These are phyloP conservation scores for Posidonia oceanica DNA, from an alignment of 116 monocot species.

Conservation along the genomic window DNA sequence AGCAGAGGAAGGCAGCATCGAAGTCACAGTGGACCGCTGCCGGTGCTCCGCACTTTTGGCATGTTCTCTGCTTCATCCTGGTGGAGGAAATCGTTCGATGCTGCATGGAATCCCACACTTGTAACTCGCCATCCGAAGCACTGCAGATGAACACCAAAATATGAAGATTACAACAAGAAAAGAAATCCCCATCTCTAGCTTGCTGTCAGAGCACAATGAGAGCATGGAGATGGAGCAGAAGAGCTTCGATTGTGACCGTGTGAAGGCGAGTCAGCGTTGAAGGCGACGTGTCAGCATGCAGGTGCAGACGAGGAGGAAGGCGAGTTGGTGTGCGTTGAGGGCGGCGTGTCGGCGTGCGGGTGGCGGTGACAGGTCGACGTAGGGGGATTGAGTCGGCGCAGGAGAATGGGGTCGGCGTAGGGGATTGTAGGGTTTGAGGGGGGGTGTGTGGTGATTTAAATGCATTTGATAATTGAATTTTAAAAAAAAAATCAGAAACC, in stretches of 20 bases:
- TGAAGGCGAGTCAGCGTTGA: constrained; percentile 8
- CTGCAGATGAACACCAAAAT: constrained; percentile 13
- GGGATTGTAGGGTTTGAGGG: no score
- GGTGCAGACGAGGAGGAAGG: no score
- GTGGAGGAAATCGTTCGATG: constrained; percentile 50
- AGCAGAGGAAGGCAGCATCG: constrained; percentile 27
- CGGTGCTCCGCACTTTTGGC: constrained; percentile 18
- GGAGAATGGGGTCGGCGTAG: no score
- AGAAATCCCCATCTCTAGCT: not conserved
- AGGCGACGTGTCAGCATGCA: no score
- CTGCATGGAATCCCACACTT: constrained; percentile 67
- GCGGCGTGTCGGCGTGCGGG: no score
- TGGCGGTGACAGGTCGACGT: no score
- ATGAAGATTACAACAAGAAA: not conserved
- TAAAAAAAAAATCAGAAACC: no score
- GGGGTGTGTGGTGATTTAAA: no score
- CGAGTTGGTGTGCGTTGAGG: no score
- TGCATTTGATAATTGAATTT: no score
- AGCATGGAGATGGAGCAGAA: not conserved
- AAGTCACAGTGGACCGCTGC: constrained; percentile 23
- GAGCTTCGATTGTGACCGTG: constrained; percentile 37
- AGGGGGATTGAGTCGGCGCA: no score
- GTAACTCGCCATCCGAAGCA: constrained; percentile 67
- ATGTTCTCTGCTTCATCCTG: not conserved
- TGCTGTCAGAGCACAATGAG: not conserved